Percentiles rank a stretch among this genome's conserved stretches.
Evolutionary conservation across 768 basidiomycete genomes (phyloP).

Genomic region (Hortiboletus campestris): DNA sequence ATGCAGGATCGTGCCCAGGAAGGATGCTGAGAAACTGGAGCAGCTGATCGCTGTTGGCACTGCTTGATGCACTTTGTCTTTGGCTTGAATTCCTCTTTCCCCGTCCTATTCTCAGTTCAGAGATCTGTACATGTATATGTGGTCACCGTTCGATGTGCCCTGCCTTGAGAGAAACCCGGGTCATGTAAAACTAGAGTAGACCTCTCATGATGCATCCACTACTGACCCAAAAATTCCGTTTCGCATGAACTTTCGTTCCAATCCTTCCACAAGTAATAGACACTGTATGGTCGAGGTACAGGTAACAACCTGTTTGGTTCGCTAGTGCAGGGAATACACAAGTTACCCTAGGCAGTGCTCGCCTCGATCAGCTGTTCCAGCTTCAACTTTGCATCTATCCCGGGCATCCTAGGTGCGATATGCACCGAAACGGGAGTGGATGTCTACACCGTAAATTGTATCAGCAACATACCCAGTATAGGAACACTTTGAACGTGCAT

Average conservation of each 20-base stretch:
- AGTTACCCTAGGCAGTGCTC: constrained; percentile 4
- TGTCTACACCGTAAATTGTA: neutral
- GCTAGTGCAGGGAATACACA: neutral
- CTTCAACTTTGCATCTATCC: neutral
- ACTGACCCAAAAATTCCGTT: no score
- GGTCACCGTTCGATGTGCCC: no score
- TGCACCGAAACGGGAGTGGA: constrained; percentile 18
- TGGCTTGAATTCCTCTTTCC: no score
- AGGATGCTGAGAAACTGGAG: constrained; percentile 1
- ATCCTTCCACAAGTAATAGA: neutral
- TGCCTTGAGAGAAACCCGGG: no score
- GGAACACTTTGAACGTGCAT: no score
- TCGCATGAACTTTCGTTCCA: no score
- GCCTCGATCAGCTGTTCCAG: constrained; percentile 15
- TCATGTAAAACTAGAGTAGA: no score
- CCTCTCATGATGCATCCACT: no score
- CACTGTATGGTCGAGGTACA: neutral
- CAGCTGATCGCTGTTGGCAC: constrained; percentile 4
- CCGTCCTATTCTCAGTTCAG: no score
- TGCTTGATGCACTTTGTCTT: no score
- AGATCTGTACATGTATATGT: no score
- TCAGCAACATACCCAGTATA: neutral
- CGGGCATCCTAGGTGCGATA: constrained; percentile 10
- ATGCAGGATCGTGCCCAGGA: constrained; percentile 6
- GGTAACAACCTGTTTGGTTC: neutral